Base-by-base conservation (phyloP, 495 filamentous ascomycete species). In the Lasiosphaeris hirsuta region DNA sequence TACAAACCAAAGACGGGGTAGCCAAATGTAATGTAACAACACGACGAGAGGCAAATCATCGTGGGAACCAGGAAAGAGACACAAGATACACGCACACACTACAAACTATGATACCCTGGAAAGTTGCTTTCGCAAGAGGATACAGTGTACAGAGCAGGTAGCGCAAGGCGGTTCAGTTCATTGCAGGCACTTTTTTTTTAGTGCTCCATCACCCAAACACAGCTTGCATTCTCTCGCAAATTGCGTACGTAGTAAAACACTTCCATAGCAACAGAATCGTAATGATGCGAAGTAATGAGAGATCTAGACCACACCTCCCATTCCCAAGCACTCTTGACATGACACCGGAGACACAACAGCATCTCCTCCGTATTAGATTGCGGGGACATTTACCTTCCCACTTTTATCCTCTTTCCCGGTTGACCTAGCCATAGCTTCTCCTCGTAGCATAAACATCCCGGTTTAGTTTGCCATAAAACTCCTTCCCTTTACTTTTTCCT, bases 1-100 rank as follows among this genome's bases (percentile, higher is more conserved):
- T 48, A 48, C 19, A 30, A 48, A 11, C 19, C 45, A 30, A 48
- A 30, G 23, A 30, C 23, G 23, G 23, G 14, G 49, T 23, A 11
- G 15, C 15, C 19, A 51, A 39, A 19, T 51, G 49, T 51, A 51
- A 19, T 51, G 49, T 51, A 51, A 38, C 36, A 51, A 40, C 8
- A 10, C 7, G 7, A 39, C 4, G 35, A n/a, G 13, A 40, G 9
- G 34, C 11, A 39, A 8, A 19, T 40, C 11, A 15, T 3, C 9
- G 18, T 3, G 49, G 13, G 43, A 45, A 19, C 11, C 43, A 39
- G 30, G 19, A 11, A 49, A 35, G 7, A 37, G 1, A 30, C 33
- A 33, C 46, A 33, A 14, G n/a, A 37, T 19, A 18, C 9, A 46
- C 17, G 1, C 43, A 18, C 9, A 11, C 43, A 23, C 15, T 2